phyloP scores from a whole-genome alignment of 768 basidiomycete genomes.

The Russula dissimulans region DNA sequence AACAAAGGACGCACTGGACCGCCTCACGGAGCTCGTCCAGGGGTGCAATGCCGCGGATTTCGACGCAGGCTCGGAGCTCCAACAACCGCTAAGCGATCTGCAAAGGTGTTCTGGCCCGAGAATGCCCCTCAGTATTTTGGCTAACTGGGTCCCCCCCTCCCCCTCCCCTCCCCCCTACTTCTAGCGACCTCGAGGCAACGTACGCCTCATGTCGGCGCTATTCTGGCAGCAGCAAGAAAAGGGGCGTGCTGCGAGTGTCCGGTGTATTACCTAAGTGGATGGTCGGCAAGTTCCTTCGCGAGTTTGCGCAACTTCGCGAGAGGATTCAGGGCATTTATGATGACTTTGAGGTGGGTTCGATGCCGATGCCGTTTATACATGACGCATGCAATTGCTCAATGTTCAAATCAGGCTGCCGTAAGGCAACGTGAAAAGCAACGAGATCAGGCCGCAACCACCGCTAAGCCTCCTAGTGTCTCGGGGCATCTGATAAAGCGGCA shows the following conservation, averaged over 20 bases:
- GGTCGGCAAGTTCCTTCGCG: not conserved
- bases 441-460: not conserved
- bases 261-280: conserved; percentile 11
- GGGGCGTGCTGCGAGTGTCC: not conserved
- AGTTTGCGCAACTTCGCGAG: not conserved
- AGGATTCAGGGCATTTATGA: not conserved
- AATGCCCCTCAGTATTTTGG: not conserved
- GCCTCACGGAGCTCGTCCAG: not conserved
- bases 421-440: not conserved
- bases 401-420: not conserved
- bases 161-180: not conserved
- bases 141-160: not conserved
- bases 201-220: not conserved
- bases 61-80: not conserved
- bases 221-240: conserved; percentile 3
- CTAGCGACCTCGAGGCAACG: conserved; percentile 3
- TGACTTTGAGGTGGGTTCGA: conserved; percentile 1
- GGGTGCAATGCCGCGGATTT: not conserved
- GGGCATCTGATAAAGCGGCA: not conserved
- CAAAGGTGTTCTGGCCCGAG: not conserved
- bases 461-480: not conserved
- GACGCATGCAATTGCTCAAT: not conserved
- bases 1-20: not conserved
- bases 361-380: no score
- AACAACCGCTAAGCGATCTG: not conserved